Evolutionary conservation across 2,329 filamentous ascomycete genomes (phyloP).

Genomic region (Venturia pyrina): DNA sequence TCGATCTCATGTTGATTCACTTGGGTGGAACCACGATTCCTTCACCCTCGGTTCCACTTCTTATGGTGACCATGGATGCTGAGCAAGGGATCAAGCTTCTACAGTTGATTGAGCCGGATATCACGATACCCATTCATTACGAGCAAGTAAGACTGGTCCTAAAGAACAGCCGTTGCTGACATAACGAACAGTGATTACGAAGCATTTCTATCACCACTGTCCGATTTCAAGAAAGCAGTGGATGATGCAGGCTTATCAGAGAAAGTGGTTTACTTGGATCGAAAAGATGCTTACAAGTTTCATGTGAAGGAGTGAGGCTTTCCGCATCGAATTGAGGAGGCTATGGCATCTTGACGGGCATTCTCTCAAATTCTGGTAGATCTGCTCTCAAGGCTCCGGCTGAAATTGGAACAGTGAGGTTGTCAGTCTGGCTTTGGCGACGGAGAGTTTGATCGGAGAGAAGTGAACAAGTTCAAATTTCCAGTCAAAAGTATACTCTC

Average conservation of each 20-base stretch:
- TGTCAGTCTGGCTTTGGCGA: too few species aligned
- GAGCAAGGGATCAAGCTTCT: constrained; percentile 52
- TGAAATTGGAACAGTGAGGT: too few species aligned
- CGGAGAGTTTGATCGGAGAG: too few species aligned
- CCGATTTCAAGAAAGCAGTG: constrained; percentile 50
- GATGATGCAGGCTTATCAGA: constrained; percentile 39
- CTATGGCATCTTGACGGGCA: too few species aligned
- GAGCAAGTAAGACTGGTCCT: constrained; percentile 29
- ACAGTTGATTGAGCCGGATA: constrained; percentile 46
- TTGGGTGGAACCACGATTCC: constrained; percentile 58
- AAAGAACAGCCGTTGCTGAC: constrained; percentile 16
- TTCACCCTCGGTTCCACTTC: constrained; percentile 44
- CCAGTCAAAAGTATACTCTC: too few species aligned
- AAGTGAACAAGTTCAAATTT: too few species aligned
- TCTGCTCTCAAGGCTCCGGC: too few species aligned
- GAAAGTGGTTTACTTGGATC: constrained; percentile 51
- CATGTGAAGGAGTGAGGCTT: constrained; percentile 27
- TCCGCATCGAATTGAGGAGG: too few species aligned
- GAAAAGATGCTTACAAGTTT: constrained; percentile 48
- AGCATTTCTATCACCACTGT: constrained; percentile 48
- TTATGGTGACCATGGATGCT: constrained; percentile 63
- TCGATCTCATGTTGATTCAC: constrained; percentile 59
- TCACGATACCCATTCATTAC: constrained; percentile 55
- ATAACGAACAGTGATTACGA: constrained; percentile 42
- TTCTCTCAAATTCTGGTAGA: too few species aligned